phyloP scores from a whole-genome alignment of 768 basidiomycete species.

The Pleurotus pulmonarius region DNA sequence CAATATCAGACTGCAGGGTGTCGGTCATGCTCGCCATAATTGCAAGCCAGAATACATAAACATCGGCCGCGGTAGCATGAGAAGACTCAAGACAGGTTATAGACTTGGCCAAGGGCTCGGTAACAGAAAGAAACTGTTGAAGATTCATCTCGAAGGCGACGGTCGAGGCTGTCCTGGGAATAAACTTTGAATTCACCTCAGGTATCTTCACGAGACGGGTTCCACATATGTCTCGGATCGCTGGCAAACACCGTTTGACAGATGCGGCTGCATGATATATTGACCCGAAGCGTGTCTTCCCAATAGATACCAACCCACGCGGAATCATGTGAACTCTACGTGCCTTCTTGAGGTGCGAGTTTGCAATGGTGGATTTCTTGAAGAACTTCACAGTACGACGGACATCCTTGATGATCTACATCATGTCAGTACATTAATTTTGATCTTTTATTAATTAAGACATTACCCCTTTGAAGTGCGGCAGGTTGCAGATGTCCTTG shows the following conservation, averaged over 20 bases:
- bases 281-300: constrained; percentile 10
- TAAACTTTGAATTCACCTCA: background rate
- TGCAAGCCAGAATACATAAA: constrained; percentile 33
- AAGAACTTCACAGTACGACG: constrained; percentile 7
- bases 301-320: background rate
- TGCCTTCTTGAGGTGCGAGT: constrained; percentile 1
- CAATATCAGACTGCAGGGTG: constrained; percentile 9
- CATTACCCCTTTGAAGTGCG: constrained; percentile 11
- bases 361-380: constrained; percentile 13
- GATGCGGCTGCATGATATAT: background rate
- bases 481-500: constrained; percentile 14
- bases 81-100: constrained; percentile 29
- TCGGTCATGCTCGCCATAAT: constrained; percentile 18
- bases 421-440: background rate
- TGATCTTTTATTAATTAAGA: background rate
- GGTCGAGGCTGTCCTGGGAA: background rate
- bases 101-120: constrained; percentile 20
- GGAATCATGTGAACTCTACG: background rate
- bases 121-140: constrained; percentile 19
- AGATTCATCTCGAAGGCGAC: constrained; percentile 17
- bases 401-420: constrained; percentile 3
- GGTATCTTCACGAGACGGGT: background rate
- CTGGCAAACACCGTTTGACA: background rate
- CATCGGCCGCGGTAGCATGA: constrained; percentile 22
- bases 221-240: background rate